Percentiles rank a stretch among this genome's conserved stretches.
phyloP scores from a whole-genome alignment of 768 basidiomycete species.

The Pisolithus microcarpus region DNA sequence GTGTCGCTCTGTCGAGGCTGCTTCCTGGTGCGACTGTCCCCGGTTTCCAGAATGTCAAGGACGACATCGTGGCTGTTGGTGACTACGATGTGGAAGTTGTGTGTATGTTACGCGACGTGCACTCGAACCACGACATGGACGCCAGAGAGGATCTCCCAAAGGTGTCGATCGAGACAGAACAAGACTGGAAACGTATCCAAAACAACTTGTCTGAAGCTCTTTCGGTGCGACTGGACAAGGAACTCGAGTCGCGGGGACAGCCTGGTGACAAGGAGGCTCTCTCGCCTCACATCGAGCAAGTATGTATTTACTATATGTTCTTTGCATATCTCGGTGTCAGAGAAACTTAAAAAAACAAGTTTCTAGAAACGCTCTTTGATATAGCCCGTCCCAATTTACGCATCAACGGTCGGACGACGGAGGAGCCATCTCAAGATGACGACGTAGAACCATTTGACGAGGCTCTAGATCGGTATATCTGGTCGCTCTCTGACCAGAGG shows the following conservation, averaged over 20 bases:
- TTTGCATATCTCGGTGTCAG: conserved; percentile 1
- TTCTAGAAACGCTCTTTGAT: conserved; percentile 53
- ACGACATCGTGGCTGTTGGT: conserved; percentile 31
- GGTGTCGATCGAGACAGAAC: conserved; percentile 56
- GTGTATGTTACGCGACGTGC: background rate
- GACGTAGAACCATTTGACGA: conserved; percentile 81
- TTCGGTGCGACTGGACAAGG: conserved; percentile 38
- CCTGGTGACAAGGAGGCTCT: conserved; percentile 40
- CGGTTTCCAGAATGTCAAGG: conserved; percentile 83
- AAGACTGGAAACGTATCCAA: conserved; percentile 61
- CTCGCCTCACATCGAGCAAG: conserved; percentile 46
- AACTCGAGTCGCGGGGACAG: conserved; percentile 35
- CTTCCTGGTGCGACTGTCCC: conserved; percentile 82
- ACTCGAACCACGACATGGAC: conserved; percentile 16
- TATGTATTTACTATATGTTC: conserved; percentile 15
- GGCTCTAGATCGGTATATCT: conserved; percentile 73
- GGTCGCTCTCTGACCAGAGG: conserved; percentile 69
- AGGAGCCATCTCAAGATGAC: conserved; percentile 50
- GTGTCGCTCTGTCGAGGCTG: conserved; percentile 75
- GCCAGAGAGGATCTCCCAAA: conserved; percentile 40
- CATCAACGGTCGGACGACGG: conserved; percentile 73
- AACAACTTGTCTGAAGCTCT: conserved; percentile 44
- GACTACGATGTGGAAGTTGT: background rate
- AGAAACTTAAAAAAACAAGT: conserved; percentile 34
- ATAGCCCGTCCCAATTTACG: conserved; percentile 66